Conservation (phyloP, 106 monocot species). For the Cymbidium sinense region DNA sequence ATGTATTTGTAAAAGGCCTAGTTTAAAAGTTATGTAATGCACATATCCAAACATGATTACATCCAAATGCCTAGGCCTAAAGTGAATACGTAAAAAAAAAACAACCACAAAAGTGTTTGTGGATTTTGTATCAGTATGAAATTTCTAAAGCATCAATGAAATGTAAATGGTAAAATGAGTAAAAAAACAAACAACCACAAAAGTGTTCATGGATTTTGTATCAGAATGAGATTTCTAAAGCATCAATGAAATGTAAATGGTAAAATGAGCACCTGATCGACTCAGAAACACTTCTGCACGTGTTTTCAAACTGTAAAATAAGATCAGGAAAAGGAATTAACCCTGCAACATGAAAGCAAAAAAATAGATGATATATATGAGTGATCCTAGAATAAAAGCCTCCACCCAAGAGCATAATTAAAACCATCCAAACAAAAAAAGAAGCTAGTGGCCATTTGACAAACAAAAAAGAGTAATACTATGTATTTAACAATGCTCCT, state of each 20-base stretch:
- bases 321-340: constrained; percentile 61
- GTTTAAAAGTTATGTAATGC: background rate
- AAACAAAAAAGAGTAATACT: background rate
- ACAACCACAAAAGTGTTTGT: background rate
- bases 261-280: constrained; percentile 41
- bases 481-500: background rate
- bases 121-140: background rate
- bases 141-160: background rate
- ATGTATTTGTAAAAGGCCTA: background rate
- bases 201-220: background rate
- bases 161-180: background rate
- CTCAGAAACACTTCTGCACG: constrained; percentile 57
- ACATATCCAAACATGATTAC: background rate
- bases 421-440: background rate
- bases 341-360: constrained; percentile 28
- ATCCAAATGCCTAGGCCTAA: background rate
- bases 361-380: background rate
- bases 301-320: constrained; percentile 57
- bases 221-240: background rate
- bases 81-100: background rate
- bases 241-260: background rate
- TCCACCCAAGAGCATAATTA: background rate
- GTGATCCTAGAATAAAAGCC: background rate
- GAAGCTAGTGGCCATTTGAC: background rate
- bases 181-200: background rate